Base-by-base conservation (phyloP, 495 filamentous ascomycete genomes). In the Penicillium egyptiacum region DNA sequence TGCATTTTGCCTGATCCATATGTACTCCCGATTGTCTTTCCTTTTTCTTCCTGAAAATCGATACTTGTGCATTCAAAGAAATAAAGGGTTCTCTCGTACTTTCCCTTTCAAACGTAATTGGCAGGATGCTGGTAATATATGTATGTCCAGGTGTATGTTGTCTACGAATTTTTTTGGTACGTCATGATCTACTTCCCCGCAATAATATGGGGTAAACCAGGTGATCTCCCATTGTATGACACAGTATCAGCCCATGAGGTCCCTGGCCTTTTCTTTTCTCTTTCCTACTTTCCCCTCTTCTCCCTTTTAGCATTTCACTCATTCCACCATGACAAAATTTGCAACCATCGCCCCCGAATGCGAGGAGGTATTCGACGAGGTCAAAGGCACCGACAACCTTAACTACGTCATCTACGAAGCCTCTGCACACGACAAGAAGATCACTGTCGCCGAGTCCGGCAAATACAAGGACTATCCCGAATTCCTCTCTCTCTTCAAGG, bases 381-480 rank as follows among this genome's bases (percentile, higher is more conserved):
- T 66, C 51, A 63, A 63, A 50, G 63, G 60, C 30, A 66, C 63
- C 4, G 44, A 60, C 41, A 57, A 47, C 28, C 54, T 66, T 3
- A 54, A 63, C 42, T 66, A 55, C 37, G 60, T 63, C 42, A 53
- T 63, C 30, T 66, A 63, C 28, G 50, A 58, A 42, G 60, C 63
- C 16, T 55, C 50, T 4, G 50, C 68, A 25, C 56, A 67, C 20
- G 64, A 69, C 50, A 64, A 68, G 54, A 59, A 62, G 35, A 66
- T 68, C 37, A 55, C 53, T 17, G 64, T 70, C 28, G 53, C 54
- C 0, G 30, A 57, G 43, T 63, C 60, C 20, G 63, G 60, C 16
- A 66, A 60, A 47, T 66, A 60, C 50, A 35, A 55, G 23, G 47
- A 56, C 22, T 60, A 66, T 52, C 20, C 30, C 2, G 63, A 66